Evolutionary conservation across 2,329 filamentous ascomycete species (phyloP).

Genomic region (Diplodia sapinea): DNA sequence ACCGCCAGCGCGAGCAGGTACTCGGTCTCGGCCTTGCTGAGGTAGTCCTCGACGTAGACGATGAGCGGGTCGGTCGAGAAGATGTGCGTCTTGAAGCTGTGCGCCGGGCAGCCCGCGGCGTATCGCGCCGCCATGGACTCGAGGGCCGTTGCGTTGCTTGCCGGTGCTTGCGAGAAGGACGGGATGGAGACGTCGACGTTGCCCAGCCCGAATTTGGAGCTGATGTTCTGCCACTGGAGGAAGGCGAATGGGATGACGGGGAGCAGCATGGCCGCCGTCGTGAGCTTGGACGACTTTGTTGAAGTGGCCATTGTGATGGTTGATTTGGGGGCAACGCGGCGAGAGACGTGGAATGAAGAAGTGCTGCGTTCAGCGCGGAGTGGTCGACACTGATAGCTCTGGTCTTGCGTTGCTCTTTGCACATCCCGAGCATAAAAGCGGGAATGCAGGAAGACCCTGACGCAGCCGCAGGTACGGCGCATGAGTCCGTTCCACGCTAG

Average conservation of each 20-base stretch:
- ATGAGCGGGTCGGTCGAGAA: conserved; percentile 13
- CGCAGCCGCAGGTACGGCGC: too few relatives aligned
- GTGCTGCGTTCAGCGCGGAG: not conserved
- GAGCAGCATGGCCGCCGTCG: conserved; percentile 8
- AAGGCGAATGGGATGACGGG: conserved; percentile 2
- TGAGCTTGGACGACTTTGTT: not conserved
- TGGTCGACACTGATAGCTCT: too few relatives aligned
- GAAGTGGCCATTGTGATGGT: not conserved
- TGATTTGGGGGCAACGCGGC: not conserved
- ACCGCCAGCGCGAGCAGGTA: conserved; percentile 3
- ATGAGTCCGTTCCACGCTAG: too few relatives aligned
- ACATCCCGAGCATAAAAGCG: too few relatives aligned
- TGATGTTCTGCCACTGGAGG: conserved; percentile 11
- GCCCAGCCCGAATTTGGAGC: not conserved
- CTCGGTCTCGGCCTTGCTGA: not conserved
- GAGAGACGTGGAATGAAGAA: not conserved
- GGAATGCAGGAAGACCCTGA: too few relatives aligned
- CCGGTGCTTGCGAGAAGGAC: not conserved
- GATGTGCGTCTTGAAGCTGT: conserved; percentile 2
- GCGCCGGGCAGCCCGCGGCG: not conserved
- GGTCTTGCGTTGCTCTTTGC: too few relatives aligned
- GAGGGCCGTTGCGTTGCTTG: not conserved
- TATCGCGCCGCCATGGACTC: not conserved
- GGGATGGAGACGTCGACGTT: not conserved
- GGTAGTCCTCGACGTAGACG: conserved; percentile 13